A percentile compares a stretch with the other conserved stretches of the same genome.
Conservation (phyloP, 148 eudicot species). For the Fagopyrum esculentum region DNA sequence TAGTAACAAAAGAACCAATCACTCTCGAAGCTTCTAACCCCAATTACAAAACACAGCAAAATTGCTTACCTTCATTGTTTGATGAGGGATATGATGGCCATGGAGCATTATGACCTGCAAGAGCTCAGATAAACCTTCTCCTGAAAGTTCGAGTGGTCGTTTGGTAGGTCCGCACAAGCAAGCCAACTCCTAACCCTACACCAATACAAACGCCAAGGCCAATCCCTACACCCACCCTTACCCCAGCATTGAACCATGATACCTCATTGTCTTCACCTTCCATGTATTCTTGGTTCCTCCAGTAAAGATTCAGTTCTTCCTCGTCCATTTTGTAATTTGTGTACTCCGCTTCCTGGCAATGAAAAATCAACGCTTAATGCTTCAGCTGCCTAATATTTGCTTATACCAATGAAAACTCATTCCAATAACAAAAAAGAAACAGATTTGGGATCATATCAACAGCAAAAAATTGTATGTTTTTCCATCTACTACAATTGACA, state of each 20-base stretch:
- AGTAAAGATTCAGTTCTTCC: constrained; percentile 27
- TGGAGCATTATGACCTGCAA: not conserved
- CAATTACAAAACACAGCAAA: constrained; percentile 3
- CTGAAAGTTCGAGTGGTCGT: constrained; percentile 44
- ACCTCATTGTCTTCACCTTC: constrained; percentile 72
- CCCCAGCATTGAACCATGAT: constrained; percentile 76
- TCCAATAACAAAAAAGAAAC: not conserved
- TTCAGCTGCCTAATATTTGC: not conserved
- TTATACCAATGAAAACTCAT: not conserved
- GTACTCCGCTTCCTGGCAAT: constrained; percentile 26
- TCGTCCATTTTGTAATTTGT: constrained; percentile 31
- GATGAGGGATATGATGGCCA: not conserved
- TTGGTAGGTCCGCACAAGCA: constrained; percentile 59
- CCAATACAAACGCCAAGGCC: constrained; percentile 79
- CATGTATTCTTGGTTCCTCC: constrained; percentile 31
- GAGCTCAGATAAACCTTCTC: constrained; percentile 29
- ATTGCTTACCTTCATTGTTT: constrained; percentile 2
- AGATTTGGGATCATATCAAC: not conserved
- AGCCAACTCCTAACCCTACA: constrained; percentile 66
- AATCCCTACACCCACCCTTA: constrained; percentile 73
- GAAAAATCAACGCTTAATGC: not conserved
- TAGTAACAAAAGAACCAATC: not conserved
- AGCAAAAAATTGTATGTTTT: not conserved
- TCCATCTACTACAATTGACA: not conserved
- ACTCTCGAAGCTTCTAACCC: constrained; percentile 1